These are phyloP conservation scores for Yamadazyma jaroonii DNA, from an alignment of 1,139 yeast genomes.

Conservation along the genomic window DNA sequence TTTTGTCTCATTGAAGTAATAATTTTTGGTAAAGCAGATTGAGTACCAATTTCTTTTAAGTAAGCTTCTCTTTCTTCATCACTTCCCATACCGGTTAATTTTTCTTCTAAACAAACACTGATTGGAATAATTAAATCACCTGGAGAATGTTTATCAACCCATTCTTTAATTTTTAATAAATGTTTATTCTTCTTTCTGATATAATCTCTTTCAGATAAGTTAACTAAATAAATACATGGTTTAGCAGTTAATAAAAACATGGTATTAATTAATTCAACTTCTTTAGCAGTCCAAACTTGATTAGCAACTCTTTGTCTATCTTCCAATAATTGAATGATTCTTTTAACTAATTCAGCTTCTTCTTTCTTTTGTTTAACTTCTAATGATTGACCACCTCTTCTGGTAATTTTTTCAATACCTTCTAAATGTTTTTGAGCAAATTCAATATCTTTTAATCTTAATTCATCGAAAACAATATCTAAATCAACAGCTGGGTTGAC, in stretches of 20 bases:
- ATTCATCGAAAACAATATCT: constrained; percentile 87
- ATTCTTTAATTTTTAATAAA: constrained; percentile 84
- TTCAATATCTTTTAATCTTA: constrained; percentile 95
- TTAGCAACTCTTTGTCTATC: constrained; percentile 89
- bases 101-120: constrained; percentile 90
- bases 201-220: constrained; percentile 91
- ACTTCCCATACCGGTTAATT: constrained; percentile 80
- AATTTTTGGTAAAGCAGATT: constrained; percentile 85
- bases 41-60: constrained; percentile 81
- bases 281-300: constrained; percentile 85
- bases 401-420: constrained; percentile 79
- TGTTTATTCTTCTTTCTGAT: constrained; percentile 98
- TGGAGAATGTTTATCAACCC: constrained; percentile 93
- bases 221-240: constrained; percentile 92
- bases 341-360: constrained; percentile 79
- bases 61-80: constrained; percentile 93
- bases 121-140: constrained; percentile 95
- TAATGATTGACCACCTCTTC: constrained; percentile 92
- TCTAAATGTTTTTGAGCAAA: constrained; percentile 90
- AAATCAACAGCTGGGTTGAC: constrained; percentile 95
- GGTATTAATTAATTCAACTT: constrained; percentile 83
- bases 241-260: constrained; percentile 92
- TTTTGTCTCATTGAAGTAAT: constrained; percentile 80
- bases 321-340: constrained; percentile 72
- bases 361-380: constrained; percentile 95